These are phyloP conservation scores for Colletotrichum sp. DNA, from an alignment of 2,329 filamentous ascomycete genomes.

Conservation along the genomic window DNA sequence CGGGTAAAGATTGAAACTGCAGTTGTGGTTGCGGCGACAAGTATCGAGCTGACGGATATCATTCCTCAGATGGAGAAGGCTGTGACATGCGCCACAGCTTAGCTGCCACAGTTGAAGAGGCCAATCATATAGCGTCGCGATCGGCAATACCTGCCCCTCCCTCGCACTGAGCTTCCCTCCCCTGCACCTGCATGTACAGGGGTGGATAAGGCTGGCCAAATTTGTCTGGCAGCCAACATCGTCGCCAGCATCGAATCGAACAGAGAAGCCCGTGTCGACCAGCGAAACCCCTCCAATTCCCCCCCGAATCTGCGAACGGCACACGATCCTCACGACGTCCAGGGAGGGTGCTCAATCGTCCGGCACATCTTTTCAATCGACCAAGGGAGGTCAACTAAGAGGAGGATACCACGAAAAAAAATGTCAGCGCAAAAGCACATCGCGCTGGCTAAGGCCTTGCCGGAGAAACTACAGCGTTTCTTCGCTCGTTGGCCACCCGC, in stretches of 20 bases:
- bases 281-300: not conserved
- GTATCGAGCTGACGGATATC: not conserved
- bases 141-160: slow-evolving; percentile 9
- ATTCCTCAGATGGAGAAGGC: not conserved
- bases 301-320: not conserved
- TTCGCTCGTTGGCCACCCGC: slow-evolving; percentile 87
- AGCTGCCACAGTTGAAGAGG: not conserved
- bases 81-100: not conserved
- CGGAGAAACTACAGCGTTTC: slow-evolving; percentile 80
- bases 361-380: not conserved
- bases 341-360: not conserved
- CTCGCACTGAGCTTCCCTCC: not conserved
- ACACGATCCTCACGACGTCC: not conserved
- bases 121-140: not conserved
- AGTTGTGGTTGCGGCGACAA: not conserved
- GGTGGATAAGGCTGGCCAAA: slow-evolving; percentile 16
- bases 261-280: not conserved
- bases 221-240: slow-evolving; percentile 11
- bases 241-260: not conserved
- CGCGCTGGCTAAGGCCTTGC: slow-evolving; percentile 74
- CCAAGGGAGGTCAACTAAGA: not conserved
- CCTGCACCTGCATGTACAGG: slow-evolving; percentile 19
- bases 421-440: slow-evolving; percentile 40
- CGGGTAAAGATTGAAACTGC: not conserved
- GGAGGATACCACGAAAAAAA: not conserved